Evolutionary conservation across 192 early-diverging fungal species (phyloP), one percentile per base, ranked within the genome.

Genomic region (Powellomyces hirtus): DNA sequence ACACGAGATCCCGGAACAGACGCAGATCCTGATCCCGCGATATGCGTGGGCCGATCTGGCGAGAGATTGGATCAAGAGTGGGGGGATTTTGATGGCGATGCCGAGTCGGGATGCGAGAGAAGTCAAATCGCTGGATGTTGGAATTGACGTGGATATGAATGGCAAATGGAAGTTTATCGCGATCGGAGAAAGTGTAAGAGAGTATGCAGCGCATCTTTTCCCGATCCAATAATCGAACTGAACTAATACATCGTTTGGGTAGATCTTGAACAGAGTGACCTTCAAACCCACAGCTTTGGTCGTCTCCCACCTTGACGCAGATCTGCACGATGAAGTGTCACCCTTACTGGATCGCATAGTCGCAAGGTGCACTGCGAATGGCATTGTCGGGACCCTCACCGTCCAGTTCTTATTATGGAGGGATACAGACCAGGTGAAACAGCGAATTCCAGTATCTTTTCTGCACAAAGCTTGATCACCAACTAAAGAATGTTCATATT

Each of bases 321-420:
- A n/a, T 40, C 40, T 64, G 29, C 65, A 57, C 11, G 11, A 67
- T 20, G 65, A 67, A 1, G 18, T 67, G 13, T 29, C 36, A 13
- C 56, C 56, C 27, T 38, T 60, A 5, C 20, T 69, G 34, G 40
- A 40, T 27, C 22, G 29, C 5, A 60, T 69, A 16, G 57, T 52
- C 33, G 27, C 4, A 5, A 38, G n/a, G 27, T 55, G 51, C 35
- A 58, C 67, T 14, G 14, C 13, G 31, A 16, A 44, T n/a, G 56
- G 57, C 20, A 69, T 69, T 14, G 16, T 59, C 18, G 67, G 67
- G 4, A 6, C 36, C 5, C 31, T 69, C 16, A 55, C 67, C 57
- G 11, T 69, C 16, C 40, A 69, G 58, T 60, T 69, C 4, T 18
- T 44, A 20, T 33, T 31, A 11, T 69, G 67, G 67, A 18, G 13